Base-by-base conservation (phyloP, 2,329 filamentous ascomycete species). In the Diaporthe sp. region DNA sequence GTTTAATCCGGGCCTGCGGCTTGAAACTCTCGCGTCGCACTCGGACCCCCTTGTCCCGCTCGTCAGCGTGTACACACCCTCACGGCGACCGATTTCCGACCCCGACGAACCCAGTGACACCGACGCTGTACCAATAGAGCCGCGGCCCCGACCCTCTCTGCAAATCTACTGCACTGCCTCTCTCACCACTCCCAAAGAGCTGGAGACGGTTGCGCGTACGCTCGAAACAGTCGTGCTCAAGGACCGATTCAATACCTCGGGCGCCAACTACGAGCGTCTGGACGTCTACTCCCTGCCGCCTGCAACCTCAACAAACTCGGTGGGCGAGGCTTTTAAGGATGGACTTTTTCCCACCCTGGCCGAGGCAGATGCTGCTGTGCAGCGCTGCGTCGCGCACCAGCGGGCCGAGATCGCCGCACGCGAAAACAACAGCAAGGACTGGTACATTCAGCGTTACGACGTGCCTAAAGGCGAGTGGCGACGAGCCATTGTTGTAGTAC, bases 281-380 rank as follows among this genome's bases (percentile, higher is more conserved):
- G 60, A 73, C 47, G 60, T 73, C 72, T 73, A 73, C 60, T 47
- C 57, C n/a, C 72, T 73, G 42, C 71, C 71, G 47, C 71, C 58
- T 31, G 58, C 57, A 20, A 28, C 39, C 22, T 15, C 47, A 5
- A 44, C n/a, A 20, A 13, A 3, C 55, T 8, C 28, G 7, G 60
- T 47, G 6, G 39, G 53, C 17, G 72, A 39, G 20, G 71, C 67
- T 37, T 9, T 42, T 15, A 44, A 28, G 51, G n/a, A 71, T 15
- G 67, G 67, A 5, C 34, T 25, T 25, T 71, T 71, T 22, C 34
- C 67, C 20, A 42, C 67, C n/a, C 67, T 57, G n/a, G 67, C 67
- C 34, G 67, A 47, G 4, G 51, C 67, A 22, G 49, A 57, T 42
- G 7, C 53, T 37, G 67, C 49, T 51, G 67, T 71, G 37, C 67